These are phyloP conservation scores for Phytophthora foliorum DNA, from an alignment of 352 stramenopile species.

Conservation along the genomic window DNA sequence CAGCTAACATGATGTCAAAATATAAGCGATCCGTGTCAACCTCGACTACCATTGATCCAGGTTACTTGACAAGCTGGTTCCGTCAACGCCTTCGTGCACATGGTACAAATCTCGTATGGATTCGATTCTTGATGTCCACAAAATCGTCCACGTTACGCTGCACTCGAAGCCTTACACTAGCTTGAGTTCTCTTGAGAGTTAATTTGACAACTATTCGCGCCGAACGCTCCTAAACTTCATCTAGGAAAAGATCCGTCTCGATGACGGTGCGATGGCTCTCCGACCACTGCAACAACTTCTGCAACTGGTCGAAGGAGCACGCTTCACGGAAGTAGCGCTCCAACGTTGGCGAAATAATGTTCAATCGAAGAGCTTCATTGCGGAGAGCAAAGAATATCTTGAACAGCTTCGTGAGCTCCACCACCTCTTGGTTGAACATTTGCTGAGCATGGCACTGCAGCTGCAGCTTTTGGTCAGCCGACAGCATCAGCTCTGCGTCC, in stretches of 20 bases:
- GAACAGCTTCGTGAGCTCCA: slow-evolving; percentile 76
- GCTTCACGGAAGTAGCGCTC: slow-evolving; percentile 74
- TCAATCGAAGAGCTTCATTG: slow-evolving; percentile 69
- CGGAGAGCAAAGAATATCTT: slow-evolving; percentile 85
- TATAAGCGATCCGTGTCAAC: slow-evolving; percentile 15
- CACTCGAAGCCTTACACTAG: slow-evolving; percentile 5
- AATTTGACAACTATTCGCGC: slow-evolving; percentile 34
- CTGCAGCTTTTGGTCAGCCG: slow-evolving; percentile 65
- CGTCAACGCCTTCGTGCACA: neutral
- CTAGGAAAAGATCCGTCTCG: slow-evolving; percentile 50
- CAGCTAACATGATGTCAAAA: neutral
- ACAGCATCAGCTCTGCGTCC: slow-evolving; percentile 54
- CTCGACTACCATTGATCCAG: slow-evolving; percentile 31
- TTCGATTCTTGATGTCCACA: slow-evolving; percentile 26
- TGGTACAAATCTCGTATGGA: slow-evolving; percentile 17
- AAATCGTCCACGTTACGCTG: slow-evolving; percentile 32
- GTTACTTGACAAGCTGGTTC: slow-evolving; percentile 2
- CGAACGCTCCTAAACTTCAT: slow-evolving; percentile 33
- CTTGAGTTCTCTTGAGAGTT: slow-evolving; percentile 22
- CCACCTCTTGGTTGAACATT: slow-evolving; percentile 71
- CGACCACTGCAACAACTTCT: slow-evolving; percentile 81
- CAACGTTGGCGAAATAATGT: slow-evolving; percentile 73
- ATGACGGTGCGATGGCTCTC: slow-evolving; percentile 71
- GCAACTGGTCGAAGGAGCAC: slow-evolving; percentile 80
- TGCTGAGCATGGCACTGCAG: slow-evolving; percentile 70